Evolutionary conservation across 179 eudicot species (phyloP), one percentile per base, ranked within the genome.

Genomic region (Nepenthes alata): DNA sequence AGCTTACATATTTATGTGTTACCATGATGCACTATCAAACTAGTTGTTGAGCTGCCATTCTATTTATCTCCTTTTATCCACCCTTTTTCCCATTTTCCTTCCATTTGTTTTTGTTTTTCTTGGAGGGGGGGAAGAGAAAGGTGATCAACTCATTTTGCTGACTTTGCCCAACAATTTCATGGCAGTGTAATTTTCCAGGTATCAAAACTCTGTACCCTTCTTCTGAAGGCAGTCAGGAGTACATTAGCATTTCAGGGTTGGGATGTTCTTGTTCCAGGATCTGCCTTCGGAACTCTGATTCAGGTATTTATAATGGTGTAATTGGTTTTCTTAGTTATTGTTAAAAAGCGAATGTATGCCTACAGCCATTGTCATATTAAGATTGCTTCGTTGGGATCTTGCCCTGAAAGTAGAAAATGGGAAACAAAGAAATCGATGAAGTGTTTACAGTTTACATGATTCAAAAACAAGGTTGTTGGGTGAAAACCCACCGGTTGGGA

Each of bases 221-320:
- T 89, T 63, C 69, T 81, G 67, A 89, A 90, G 75, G 94, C 94
- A 52, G 84, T 82, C 49, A 81, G 97, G 74, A 80, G 59, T 47
- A 65, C 74, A 35, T 59, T 89, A 55, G 91, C 81, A 58, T 85
- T 95, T 67, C 75, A 87, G 67, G 98, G 98, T 63, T 93, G 97
- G 97, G 97, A 93, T 81, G 88, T 93, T 77, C 90, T 93, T 64
- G 97, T 93, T 66, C 91, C 97, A 2, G 98, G 98, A 66, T 67
- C 75, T 68, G 86, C 94, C 70, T 64, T 67, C 65, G 98, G 98
- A 70, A 87, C 83, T 47, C 66, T 93, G 60, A 68, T 89, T 71
- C 88, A 85, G 90, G 98, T 93, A 70, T 11, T 41, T 7, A 41
- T 4, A 41, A 41, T 7, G 8, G 5, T 41, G 5, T 41, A 41